Conservation (phyloP, 805 yeast species). For the Barnettozyma sucrosica region DNA sequence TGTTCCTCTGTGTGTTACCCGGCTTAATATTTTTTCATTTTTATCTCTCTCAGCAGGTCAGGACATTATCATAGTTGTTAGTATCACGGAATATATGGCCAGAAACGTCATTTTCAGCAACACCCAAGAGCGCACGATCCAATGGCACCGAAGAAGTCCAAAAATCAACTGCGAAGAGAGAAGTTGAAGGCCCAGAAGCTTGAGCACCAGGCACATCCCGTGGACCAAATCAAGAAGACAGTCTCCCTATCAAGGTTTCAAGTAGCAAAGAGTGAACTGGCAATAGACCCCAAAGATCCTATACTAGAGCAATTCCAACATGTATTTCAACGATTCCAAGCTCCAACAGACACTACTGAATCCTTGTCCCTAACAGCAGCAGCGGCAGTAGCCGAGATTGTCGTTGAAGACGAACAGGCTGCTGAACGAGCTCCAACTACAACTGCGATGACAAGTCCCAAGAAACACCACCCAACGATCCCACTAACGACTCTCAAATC, state of each 20-base stretch:
- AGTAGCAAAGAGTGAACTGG: slow-evolving; percentile 8
- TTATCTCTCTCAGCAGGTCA: no score
- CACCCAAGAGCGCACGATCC: no score
- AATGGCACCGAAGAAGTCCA: slow-evolving; percentile 26
- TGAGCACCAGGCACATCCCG: not conserved
- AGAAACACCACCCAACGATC: slow-evolving; percentile 52
- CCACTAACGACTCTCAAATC: slow-evolving; percentile 67
- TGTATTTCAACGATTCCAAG: slow-evolving; percentile 32
- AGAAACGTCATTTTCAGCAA: no score
- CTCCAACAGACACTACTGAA: not conserved
- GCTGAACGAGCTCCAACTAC: slow-evolving; percentile 7
- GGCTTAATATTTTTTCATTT: not conserved
- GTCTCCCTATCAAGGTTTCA: slow-evolving; percentile 3
- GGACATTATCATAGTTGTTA: no score
- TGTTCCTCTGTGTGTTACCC: not conserved
- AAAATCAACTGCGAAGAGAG: slow-evolving; percentile 33
- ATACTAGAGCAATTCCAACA: slow-evolving; percentile 29
- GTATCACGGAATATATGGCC: no score
- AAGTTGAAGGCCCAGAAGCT: slow-evolving; percentile 19
- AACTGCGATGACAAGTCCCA: slow-evolving; percentile 30
- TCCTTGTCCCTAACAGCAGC: not conserved
- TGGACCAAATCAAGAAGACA: not conserved
- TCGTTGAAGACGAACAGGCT: not conserved
- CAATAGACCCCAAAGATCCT: slow-evolving; percentile 23
- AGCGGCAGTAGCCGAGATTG: not conserved